Base-by-base conservation (phyloP, 2,329 filamentous ascomycete species). In the Colletotrichum musae region DNA sequence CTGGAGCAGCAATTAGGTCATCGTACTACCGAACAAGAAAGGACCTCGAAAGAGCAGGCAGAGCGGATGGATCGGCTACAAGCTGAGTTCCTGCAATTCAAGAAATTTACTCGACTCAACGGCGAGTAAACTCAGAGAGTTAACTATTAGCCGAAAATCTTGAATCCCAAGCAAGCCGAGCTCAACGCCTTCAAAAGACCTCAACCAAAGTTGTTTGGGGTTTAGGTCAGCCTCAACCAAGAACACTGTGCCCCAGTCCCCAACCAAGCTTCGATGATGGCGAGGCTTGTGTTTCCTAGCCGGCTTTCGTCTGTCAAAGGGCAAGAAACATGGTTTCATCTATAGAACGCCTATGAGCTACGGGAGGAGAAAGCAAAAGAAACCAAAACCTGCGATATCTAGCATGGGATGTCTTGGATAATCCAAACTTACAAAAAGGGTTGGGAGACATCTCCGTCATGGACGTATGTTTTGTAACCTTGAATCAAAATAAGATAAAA, bases 61-160 rank as follows among this genome's bases (percentile, higher is more conserved):
- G 52, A 13, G 21, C 53, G 56, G 36, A 28, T 69, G 41, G 62
- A 57, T 15, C 66, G 39, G 24, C 43, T 69, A 16, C 61, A 69
- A 43, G 56, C 56, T 5, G 61, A 59, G 43, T 24, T 66, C 4
- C 48, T 26, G 21, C 24, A 18, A 2, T 39, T 47, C 24, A 65
- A 53, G 15, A n/a, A 41, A n/a, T 13, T 45, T 15, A 13, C 58
- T 52, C 48, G 1, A 21, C 5, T 5, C 28, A 39, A n/a, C n/a
- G 9, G n/a, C 60, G 43, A 10, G n/a, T 24, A 6, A 9, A 18
- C 10, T 15, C 39, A 6, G 24, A 9, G 9, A 7, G 21, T 36
- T 26, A 12, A 24, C 28, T 15, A 1, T 10, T 39, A 26, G n/a
- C 7, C 26, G 52, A 63, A 4, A 12, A 16, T 6, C 18, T 15